Evolutionary conservation across 371 early-diverging fungal species (phyloP).

Genomic region (Mucor lusitanicus): DNA sequence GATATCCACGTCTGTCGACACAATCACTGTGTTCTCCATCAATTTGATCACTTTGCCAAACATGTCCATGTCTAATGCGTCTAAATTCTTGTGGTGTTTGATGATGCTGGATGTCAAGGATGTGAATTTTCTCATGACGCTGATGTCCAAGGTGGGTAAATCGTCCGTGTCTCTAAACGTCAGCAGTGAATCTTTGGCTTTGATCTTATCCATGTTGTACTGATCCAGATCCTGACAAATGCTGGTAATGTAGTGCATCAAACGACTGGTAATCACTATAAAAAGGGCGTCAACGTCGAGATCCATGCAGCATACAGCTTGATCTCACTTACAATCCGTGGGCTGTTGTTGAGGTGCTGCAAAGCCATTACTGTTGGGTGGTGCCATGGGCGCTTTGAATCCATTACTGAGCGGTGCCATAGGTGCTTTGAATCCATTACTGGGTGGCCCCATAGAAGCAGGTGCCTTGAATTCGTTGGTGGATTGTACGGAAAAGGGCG

Average conservation of each 20-base stretch:
- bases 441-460: background rate
- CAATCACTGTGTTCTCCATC: conserved; percentile 21
- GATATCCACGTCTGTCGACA: conserved; percentile 18
- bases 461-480: conserved; percentile 2
- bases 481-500: background rate
- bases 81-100: conserved; percentile 4
- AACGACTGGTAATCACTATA: conserved; percentile 12
- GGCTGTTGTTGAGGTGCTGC: background rate
- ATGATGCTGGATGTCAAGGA: background rate
- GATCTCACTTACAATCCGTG: conserved; percentile 5
- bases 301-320: background rate
- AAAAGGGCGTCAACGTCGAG: background rate
- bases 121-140: conserved; percentile 14
- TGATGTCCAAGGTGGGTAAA: conserved; percentile 17
- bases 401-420: background rate
- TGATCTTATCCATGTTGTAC: conserved; percentile 10
- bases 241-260: conserved; percentile 16
- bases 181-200: conserved; percentile 8
- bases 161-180: conserved; percentile 15
- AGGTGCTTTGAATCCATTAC: conserved; percentile 1
- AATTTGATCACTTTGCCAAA: conserved; percentile 21
- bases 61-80: conserved; percentile 11
- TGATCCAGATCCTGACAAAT: conserved; percentile 21
- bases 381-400: background rate
- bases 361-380: background rate